Conservation (phyloP, 306 rosid species). For the Citrullus colocynthis region DNA sequence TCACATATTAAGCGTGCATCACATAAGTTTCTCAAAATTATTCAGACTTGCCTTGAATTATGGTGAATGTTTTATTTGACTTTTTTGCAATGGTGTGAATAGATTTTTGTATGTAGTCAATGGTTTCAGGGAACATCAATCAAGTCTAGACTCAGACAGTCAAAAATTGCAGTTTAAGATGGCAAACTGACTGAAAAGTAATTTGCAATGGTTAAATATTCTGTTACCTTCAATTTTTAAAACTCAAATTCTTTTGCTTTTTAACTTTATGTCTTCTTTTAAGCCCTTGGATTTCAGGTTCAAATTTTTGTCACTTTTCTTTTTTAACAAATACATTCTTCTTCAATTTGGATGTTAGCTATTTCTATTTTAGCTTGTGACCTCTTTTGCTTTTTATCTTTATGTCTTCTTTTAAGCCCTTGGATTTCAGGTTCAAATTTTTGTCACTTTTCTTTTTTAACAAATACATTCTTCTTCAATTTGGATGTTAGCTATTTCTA, state of each 20-base stretch:
- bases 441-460: background rate
- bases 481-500: background rate
- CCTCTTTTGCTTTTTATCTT: background rate
- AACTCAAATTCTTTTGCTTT: background rate
- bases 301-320: background rate
- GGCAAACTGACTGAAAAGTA: background rate
- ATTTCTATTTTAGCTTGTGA: background rate
- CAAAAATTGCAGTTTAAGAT: background rate
- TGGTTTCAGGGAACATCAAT: too few relatives aligned
- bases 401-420: background rate
- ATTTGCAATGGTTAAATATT: background rate
- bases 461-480: background rate
- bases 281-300: background rate
- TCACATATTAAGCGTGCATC: background rate
- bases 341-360: background rate
- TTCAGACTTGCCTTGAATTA: background rate
- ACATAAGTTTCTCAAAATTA: background rate
- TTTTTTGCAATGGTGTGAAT: background rate
- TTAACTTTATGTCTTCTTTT: background rate
- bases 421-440: background rate
- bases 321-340: background rate
- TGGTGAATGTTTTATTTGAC: background rate
- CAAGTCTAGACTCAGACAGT: background rate
- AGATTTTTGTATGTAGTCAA: background rate
- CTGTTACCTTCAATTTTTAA: background rate